phyloP scores from a whole-genome alignment of 768 basidiomycete species.

The Rickenella mellea region DNA sequence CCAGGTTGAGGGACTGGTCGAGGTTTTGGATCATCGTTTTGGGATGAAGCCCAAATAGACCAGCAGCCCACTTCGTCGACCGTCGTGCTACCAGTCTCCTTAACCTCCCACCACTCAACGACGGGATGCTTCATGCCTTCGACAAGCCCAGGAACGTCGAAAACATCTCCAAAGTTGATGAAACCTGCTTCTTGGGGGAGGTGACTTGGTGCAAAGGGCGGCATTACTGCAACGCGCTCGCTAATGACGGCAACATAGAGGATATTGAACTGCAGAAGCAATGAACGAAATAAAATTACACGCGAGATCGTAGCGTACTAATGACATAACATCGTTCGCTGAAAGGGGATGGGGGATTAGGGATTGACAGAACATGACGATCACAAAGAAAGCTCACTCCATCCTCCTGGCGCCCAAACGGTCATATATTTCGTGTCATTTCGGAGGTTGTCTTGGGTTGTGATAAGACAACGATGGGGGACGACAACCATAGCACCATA shows the following conservation, averaged over 20 bases:
- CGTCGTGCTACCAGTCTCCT: constrained; percentile 19
- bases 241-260: constrained; percentile 31
- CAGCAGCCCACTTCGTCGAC: constrained; percentile 32
- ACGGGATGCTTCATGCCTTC: constrained; percentile 24
- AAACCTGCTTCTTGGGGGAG: constrained; percentile 23
- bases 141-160: constrained; percentile 29
- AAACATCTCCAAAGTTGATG: constrained; percentile 30
- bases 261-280: constrained; percentile 22
- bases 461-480: neutral
- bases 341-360: neutral
- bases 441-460: constrained; percentile 52
- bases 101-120: constrained; percentile 34
- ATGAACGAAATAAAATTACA: neutral
- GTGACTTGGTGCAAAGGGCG: constrained; percentile 31
- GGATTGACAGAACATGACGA: neutral
- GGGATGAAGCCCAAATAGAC: constrained; percentile 30
- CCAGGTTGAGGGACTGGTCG: constrained; percentile 16
- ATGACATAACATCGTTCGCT: constrained; percentile 78
- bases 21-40: constrained; percentile 16
- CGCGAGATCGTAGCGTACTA: constrained; percentile 30
- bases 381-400: constrained; percentile 42
- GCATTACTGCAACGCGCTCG: constrained; percentile 28
- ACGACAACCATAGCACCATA: constrained; percentile 8
- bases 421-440: constrained; percentile 57
- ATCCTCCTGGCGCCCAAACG: constrained; percentile 70